Base-by-base conservation (phyloP, 257 asterid genomes). In the Voacanga thouarsii region DNA sequence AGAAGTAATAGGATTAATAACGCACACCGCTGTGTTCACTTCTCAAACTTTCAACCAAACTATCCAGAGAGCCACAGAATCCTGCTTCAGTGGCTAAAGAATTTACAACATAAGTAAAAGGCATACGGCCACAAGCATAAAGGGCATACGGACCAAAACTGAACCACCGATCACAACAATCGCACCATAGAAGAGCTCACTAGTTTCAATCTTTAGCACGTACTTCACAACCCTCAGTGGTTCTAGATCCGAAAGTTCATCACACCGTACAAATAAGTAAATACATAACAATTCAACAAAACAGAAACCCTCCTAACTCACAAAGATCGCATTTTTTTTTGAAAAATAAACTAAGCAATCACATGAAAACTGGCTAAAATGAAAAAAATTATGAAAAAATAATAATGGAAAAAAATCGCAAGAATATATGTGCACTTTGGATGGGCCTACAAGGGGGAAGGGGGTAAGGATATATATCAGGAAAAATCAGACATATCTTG, bases 51-150 rank as follows among this genome's bases (percentile, higher is more conserved):
- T 87, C 94, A 0, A 86, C 67, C 85, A 95, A 79, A 86, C 82
- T 86, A 6, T 89, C 87, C 83, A 95, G 33, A 61, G 85, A 83
- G 68, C 89, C 92, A 81, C 97, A 93, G 18, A 88, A 74, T 83
- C 84, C 90, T 19, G 91, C 96, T 83, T 95, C 98, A 41, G 80
- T 84, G 85, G 98, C 94, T 70, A 95, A 86, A 24, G 91, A 88
- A 78, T 80, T 44, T 41, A 84, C 94, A n/a, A n/a, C n/a, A n/a
- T n/a, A n/a, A n/a, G n/a, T n/a, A n/a, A n/a, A n/a, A n/a, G n/a
- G n/a, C n/a, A n/a, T n/a, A n/a, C 23, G 39, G 14, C 64, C 59
- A 37, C 26, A 26, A 53, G 18, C 43, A n/a, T 15, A 50, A 16
- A 50, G 66, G 45, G 44, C 10, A 30, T 6, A 28, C 9, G 28